Evolutionary conservation across 78 protist species (phyloP).

Genomic region (Thecamonas trahens): DNA sequence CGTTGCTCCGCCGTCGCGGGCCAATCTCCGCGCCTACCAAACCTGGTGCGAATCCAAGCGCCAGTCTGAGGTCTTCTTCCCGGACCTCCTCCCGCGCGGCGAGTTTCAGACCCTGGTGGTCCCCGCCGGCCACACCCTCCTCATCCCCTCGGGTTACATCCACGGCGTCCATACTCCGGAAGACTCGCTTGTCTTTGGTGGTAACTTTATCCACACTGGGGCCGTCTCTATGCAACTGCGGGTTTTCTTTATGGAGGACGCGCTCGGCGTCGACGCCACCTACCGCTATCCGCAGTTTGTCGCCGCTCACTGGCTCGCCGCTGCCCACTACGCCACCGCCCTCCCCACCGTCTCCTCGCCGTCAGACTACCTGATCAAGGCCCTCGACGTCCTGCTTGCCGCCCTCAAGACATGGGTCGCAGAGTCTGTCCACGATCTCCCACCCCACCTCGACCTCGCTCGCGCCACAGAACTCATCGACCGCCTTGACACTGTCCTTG

Average conservation of each 20-base stretch:
- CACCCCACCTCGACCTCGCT: too few relatives aligned
- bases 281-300: neutral
- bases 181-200: constrained; percentile 34
- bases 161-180: constrained; percentile 34
- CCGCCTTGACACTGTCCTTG: too few relatives aligned
- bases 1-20: neutral
- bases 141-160: constrained; percentile 28
- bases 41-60: neutral
- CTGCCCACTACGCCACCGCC: too few relatives aligned
- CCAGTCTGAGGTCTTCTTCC: neutral
- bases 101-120: too few relatives aligned
- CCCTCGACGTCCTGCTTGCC: too few relatives aligned
- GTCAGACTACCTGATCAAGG: too few relatives aligned
- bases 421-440: too few relatives aligned
- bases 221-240: constrained; percentile 9
- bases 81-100: neutral
- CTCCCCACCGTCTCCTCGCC: too few relatives aligned
- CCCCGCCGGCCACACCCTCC: constrained; percentile 19
- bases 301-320: neutral
- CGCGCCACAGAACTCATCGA: too few relatives aligned
- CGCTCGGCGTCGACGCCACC: neutral
- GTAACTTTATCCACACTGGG: constrained; percentile 24
- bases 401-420: too few relatives aligned
- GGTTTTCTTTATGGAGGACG: neutral
- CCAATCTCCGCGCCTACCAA: neutral